Base-by-base conservation (phyloP, 2,329 filamentous ascomycete genomes). In the Pseudogymnoascus destructans region DNA sequence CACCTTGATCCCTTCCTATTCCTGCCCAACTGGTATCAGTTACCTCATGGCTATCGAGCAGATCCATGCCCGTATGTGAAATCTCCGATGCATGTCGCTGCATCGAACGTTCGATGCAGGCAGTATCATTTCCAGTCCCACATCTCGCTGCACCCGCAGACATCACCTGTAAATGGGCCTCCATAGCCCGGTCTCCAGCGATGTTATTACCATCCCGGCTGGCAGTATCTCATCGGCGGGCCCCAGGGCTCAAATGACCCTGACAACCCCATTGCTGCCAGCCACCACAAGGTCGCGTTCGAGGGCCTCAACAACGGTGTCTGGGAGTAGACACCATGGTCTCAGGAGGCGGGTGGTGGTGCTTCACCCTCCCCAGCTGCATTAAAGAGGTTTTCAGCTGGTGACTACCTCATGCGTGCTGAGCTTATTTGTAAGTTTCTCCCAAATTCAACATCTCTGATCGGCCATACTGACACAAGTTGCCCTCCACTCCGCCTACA, bases 241-340 rank as follows among this genome's bases (percentile, higher is more conserved):
- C 66, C 73, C 1, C 74, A 78, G 64, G 66, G 63, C 33, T 32
- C 71, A 13, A 72, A 72, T 58, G 74, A 77, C 62, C 62, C 72
- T 2, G 76, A 78, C 60, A 69, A 79, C 59, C 75, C 75, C 6
- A 77, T 77, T 61, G 75, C 76, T 7, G 67, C 70, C 55, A 73
- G 69, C 30, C 75, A 77, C 64, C 76, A 73, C 52, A 84, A 84
- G 74, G 77, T 83, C 59, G 75, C 76, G 32, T 73, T 74, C 60
- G 62, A 64, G 27, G 64, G 65, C 1, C 61, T 65, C 9, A 59
- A 66, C 13, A 59, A 58, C 5, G 57, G 57, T 1, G 63, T 63
- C 35, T 67, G 65, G 66, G 60, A 6, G 65, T 66, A 13, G 64
- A 66, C 21, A 63, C 60, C 10, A 63, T 66, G 57, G 64, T 66